A percentile compares a stretch with the other conserved stretches of the same genome.
Conservation (phyloP, 176 grass and related monocot species). For the Elymus sibiricus region DNA sequence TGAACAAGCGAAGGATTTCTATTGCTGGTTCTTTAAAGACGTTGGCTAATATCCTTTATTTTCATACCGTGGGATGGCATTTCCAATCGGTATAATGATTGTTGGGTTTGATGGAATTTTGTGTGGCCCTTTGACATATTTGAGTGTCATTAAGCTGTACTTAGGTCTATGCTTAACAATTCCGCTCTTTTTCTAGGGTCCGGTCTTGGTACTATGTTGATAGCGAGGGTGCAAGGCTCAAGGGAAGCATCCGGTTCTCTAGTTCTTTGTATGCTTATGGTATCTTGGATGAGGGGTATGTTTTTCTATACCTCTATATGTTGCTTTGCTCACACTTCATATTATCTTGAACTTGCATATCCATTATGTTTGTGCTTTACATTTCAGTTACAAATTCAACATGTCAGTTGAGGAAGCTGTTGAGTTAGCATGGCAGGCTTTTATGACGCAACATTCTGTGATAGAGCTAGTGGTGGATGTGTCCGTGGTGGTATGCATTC, state of each 20-base stretch:
- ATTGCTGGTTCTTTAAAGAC: slow-evolving; percentile 75
- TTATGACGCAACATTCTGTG: slow-evolving; percentile 83
- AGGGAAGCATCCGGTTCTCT: slow-evolving; percentile 80
- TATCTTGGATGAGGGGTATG: slow-evolving; percentile 79
- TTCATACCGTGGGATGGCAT: slow-evolving; percentile 84
- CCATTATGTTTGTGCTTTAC: slow-evolving; percentile 8
- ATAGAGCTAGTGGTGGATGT: slow-evolving; percentile 87
- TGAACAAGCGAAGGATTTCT: slow-evolving; percentile 90
- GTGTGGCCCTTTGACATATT: no score
- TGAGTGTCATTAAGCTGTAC: neutral
- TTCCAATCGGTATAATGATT: slow-evolving; percentile 84
- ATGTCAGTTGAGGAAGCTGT: slow-evolving; percentile 61
- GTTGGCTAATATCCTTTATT: slow-evolving; percentile 80
- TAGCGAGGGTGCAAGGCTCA: slow-evolving; percentile 85
- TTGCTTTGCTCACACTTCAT: neutral
- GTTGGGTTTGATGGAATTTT: no score
- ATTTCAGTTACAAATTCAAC: slow-evolving; percentile 62
- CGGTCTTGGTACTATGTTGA: slow-evolving; percentile 93
- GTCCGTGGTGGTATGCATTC: slow-evolving; percentile 60
- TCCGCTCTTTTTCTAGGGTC: slow-evolving; percentile 49
- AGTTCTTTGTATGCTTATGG: slow-evolving; percentile 92
- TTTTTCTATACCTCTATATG: neutral
- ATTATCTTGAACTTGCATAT: neutral
- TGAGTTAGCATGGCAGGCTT: slow-evolving; percentile 69
- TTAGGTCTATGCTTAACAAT: neutral